Evolutionary conservation across 1,139 yeast species (phyloP), one percentile per base, ranked within the genome.

Genomic region (Debaryomyces sp.): DNA sequence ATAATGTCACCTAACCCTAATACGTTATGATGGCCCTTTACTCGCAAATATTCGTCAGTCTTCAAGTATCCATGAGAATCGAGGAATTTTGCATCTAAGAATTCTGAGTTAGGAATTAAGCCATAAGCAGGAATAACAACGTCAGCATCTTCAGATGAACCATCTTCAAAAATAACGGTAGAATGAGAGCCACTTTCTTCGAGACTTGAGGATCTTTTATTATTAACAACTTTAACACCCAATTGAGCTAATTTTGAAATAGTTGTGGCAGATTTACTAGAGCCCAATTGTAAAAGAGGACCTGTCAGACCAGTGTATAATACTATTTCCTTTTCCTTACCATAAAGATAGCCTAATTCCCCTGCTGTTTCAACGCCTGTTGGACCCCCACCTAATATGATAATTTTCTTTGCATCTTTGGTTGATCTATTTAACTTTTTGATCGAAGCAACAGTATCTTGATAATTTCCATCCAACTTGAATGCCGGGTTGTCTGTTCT

Each of bases 301-400:
- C 51, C 60, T 2, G 46, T 26, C 1, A 52, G 36, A 1, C 68
- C 69, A 2, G 66, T 58, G 46, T 53, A 60, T 36, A 67, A 53
- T 4, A 62, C 59, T 12, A 66, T 61, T 2, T 52, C 39, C 34
- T 56, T 54, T 12, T 52, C 44, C n/a, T 47, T 47, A 2, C 52
- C 45, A 34, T 45, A 60, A n/a, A 46, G 49, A 23, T 46, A 48
- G 6, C 61, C 69, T n/a, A 66, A 50, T 43, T 68, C 73, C 1
- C 64, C 70, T 4, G 66, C 64, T 2, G 56, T 39, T 46, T 68
- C 73, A 12, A 66, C 68, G n/a, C 73, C 73, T 9, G 71, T 66
- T 6, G 68, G 54, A 6, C 71, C 71, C 7, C 66, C 72, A 2
- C 73, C 73, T 12, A 68, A 41, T 5, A 68, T 54, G 2, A 68